Conservation (phyloP, 2,329 filamentous ascomycete species). For the Myriosclerotinia curreyana region DNA sequence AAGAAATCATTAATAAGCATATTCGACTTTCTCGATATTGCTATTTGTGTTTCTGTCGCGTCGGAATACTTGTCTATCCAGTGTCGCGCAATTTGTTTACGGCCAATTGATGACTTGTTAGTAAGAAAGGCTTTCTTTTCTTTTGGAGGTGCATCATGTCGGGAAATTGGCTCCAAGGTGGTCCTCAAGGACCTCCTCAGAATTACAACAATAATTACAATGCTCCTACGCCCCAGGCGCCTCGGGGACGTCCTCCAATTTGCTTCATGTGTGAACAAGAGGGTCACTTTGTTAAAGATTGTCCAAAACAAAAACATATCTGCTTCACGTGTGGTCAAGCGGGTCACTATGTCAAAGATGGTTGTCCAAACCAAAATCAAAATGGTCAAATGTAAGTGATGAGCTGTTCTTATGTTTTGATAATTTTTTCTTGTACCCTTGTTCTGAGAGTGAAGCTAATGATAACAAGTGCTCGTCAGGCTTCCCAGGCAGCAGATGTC, state of each 20-base stretch:
- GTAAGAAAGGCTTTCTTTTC: conserved; percentile 17
- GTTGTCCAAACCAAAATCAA: conserved; percentile 50
- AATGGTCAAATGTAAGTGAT: conserved; percentile 50
- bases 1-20: conserved; percentile 4
- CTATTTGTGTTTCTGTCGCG: conserved; percentile 11
- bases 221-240: conserved; percentile 12
- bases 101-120: conserved; percentile 26
- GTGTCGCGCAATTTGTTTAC: neutral
- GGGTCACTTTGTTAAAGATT: conserved; percentile 53
- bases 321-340: conserved; percentile 55
- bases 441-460: conserved; percentile 15
- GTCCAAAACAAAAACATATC: conserved; percentile 49
- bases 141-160: conserved; percentile 29
- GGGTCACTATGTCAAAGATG: conserved; percentile 51
- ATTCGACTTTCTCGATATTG: neutral
- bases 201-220: conserved; percentile 24
- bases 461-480: conserved; percentile 16
- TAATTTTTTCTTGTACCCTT: conserved; percentile 12
- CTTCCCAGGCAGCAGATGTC: conserved; percentile 8
- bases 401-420: conserved; percentile 8
- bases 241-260: conserved; percentile 37
- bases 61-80: conserved; percentile 17
- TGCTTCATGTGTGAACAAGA: conserved; percentile 55
- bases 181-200: conserved; percentile 24
- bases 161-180: conserved; percentile 31